A percentile compares a stretch with the other conserved stretches of the same genome.
phyloP scores from a whole-genome alignment of 768 basidiomycete species.

The Lactarius trivialis region DNA sequence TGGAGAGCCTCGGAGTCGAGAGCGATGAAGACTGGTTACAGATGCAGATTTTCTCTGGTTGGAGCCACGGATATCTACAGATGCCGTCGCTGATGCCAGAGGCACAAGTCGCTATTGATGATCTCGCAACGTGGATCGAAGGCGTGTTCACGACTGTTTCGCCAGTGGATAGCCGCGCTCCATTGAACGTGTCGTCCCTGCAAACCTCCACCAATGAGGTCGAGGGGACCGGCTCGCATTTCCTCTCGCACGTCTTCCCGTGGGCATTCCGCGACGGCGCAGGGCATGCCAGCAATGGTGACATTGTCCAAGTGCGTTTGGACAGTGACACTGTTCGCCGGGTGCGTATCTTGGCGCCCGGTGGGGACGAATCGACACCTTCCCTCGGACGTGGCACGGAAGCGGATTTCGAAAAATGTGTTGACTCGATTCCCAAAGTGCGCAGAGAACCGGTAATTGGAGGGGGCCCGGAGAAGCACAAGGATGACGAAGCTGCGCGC shows the following conservation, averaged over 20 bases:
- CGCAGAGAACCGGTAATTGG: constrained; percentile 26
- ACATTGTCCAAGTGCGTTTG: neutral
- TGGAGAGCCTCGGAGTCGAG: constrained; percentile 55
- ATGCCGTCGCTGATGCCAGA: constrained; percentile 86
- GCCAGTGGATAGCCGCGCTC: neutral
- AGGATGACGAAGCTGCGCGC: constrained; percentile 24
- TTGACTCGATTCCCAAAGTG: constrained; percentile 66
- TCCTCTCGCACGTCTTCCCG: constrained; percentile 16
- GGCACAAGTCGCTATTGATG: constrained; percentile 69
- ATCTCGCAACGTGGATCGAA: constrained; percentile 88
- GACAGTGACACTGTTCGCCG: constrained; percentile 1
- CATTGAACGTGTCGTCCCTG: constrained; percentile 1
- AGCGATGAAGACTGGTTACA: constrained; percentile 93
- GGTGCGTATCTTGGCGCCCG: constrained; percentile 14
- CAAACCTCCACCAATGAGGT: constrained; percentile 7
- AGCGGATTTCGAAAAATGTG: constrained; percentile 64
- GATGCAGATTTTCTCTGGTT: constrained; percentile 88
- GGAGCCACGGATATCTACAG: constrained; percentile 96
- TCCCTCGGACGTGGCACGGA: constrained; percentile 39
- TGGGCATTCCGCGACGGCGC: constrained; percentile 11
- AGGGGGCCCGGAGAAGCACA: constrained; percentile 21
- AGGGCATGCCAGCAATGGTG: neutral
- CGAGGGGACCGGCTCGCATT: constrained; percentile 7
- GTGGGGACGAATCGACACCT: constrained; percentile 25
- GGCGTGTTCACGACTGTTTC: constrained; percentile 49